These are phyloP conservation scores for Ochetophila trinervis DNA, from an alignment of 306 rosid species.

Conservation along the genomic window DNA sequence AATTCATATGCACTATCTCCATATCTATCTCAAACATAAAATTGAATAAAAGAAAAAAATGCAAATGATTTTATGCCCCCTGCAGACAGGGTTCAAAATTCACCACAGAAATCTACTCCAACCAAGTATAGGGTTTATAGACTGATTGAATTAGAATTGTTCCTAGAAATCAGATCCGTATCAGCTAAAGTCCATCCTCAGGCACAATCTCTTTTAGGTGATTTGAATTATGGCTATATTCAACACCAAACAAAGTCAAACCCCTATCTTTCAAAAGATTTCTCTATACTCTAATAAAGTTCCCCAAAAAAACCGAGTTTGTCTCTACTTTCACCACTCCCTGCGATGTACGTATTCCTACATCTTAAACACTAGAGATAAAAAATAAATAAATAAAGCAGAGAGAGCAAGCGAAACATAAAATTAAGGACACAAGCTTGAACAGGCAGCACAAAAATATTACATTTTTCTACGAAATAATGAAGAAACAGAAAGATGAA, in stretches of 20 bases:
- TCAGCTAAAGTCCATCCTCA: neutral
- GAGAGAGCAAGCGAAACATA: neutral
- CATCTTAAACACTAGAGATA: too few species aligned
- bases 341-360: too few species aligned
- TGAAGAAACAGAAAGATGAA: neutral
- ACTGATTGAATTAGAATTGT: too few species aligned
- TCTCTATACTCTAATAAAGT: neutral
- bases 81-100: neutral
- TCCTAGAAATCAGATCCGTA: too few species aligned
- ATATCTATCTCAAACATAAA: neutral
- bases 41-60: neutral
- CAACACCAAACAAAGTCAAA: neutral
- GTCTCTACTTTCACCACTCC: too few species aligned
- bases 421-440: neutral
- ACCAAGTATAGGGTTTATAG: neutral
- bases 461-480: neutral
- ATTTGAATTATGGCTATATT: neutral
- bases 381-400: neutral
- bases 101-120: neutral
- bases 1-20: neutral
- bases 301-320: too few species aligned
- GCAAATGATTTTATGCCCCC: neutral
- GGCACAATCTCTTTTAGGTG: neutral
- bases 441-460: neutral
- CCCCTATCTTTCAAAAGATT: neutral